These are phyloP conservation scores for Earliella scabrosa DNA, from an alignment of 1,284 basidiomycete species.

Conservation along the genomic window DNA sequence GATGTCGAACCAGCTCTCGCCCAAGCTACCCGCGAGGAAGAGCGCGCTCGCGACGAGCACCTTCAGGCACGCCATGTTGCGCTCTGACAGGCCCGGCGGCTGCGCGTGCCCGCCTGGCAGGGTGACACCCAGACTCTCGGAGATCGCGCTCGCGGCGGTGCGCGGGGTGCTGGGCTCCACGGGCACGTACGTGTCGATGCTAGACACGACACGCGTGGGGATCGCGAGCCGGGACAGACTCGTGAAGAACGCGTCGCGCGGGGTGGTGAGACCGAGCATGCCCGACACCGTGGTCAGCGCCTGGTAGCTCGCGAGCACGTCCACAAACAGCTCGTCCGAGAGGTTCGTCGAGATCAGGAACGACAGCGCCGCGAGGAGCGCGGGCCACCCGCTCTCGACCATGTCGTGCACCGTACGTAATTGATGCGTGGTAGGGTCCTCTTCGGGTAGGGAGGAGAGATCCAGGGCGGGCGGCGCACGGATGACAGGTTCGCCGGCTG, in stretches of 20 bases:
- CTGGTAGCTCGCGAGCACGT: constrained; percentile 81
- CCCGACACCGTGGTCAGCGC: constrained; percentile 89
- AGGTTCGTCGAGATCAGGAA: constrained; percentile 90
- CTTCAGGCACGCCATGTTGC: constrained; percentile 91
- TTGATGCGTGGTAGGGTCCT: constrained; percentile 59
- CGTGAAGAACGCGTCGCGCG: constrained; percentile 92
- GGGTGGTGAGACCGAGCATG: constrained; percentile 83
- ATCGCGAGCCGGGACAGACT: constrained; percentile 89
- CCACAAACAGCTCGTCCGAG: constrained; percentile 86
- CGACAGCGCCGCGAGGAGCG: constrained; percentile 86
- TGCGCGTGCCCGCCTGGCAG: constrained; percentile 42
- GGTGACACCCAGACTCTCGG: constrained; percentile 73
- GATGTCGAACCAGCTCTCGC: constrained; percentile 89
- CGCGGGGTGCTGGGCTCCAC: constrained; percentile 69
- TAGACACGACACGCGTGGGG: constrained; percentile 85
- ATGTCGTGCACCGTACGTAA: constrained; percentile 73
- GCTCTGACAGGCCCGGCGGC: constrained; percentile 80
- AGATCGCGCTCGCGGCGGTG: constrained; percentile 57
- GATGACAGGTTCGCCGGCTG: constrained; percentile 66
- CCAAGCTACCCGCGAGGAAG: constrained; percentile 85
- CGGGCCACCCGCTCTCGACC: constrained; percentile 88
- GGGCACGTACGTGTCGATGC: constrained; percentile 65
- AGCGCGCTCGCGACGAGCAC: constrained; percentile 81
- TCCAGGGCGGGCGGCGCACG: constrained; percentile 79
- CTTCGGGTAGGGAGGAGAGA: constrained; percentile 57